Conservation (phyloP, 2,329 filamentous ascomycete species). For the Tolypocladium amazonense region DNA sequence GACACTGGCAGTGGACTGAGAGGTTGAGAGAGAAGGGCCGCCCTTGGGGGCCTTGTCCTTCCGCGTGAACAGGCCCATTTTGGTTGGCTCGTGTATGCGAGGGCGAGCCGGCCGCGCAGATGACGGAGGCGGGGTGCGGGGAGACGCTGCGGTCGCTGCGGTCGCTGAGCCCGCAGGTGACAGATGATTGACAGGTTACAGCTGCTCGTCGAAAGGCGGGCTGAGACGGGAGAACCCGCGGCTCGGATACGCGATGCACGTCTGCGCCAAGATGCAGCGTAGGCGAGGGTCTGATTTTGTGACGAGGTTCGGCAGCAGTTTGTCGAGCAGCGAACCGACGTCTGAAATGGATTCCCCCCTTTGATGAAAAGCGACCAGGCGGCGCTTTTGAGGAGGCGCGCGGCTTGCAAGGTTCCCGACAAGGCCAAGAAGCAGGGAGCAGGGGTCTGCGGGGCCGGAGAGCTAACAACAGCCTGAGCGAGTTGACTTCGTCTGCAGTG, state of each 20-base stretch:
- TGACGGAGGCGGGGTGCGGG: slow-evolving; percentile 9
- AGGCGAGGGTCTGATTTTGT: not conserved
- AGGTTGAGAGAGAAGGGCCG: slow-evolving; percentile 29
- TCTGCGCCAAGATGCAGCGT: not conserved
- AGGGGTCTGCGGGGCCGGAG: not conserved
- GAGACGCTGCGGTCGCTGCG: slow-evolving; percentile 4
- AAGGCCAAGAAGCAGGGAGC: not conserved
- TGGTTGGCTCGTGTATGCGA: slow-evolving; percentile 5
- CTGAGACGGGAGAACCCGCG: not conserved
- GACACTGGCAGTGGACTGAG: slow-evolving; percentile 39
- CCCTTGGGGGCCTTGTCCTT: slow-evolving; percentile 39
- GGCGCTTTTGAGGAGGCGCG: not conserved
- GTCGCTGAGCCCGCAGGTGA: slow-evolving; percentile 4
- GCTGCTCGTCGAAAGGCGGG: not conserved
- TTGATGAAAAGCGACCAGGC: not conserved
- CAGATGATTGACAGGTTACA: not conserved
- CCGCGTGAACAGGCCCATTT: slow-evolving; percentile 47
- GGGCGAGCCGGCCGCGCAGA: slow-evolving; percentile 6
- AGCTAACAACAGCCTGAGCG: not conserved
- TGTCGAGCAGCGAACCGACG: not conserved
- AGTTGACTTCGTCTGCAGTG: not conserved
- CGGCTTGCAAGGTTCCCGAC: not conserved
- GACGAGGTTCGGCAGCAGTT: not conserved
- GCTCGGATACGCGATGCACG: not conserved
- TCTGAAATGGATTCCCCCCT: not conserved